These are phyloP conservation scores for Sisymbrium altissimum DNA, from an alignment of 345 rosid genomes.

Conservation along the genomic window DNA sequence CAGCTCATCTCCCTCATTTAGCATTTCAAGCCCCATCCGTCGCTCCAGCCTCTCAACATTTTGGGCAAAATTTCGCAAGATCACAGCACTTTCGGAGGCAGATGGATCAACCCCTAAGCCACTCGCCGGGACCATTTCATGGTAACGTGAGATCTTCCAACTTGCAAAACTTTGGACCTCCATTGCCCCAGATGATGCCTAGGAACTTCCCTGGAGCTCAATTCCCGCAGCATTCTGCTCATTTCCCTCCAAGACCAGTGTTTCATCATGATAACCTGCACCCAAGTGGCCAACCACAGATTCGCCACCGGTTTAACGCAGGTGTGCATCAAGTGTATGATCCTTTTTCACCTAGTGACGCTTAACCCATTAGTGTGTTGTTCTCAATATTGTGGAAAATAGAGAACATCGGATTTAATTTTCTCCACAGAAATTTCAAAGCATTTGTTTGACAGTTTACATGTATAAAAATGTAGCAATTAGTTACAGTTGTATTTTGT, in stretches of 20 bases:
- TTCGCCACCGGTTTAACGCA: constrained; percentile 38
- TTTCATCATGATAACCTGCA: constrained; percentile 39
- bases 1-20: constrained; percentile 36
- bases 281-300: constrained; percentile 35
- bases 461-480: neutral
- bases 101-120: constrained; percentile 40
- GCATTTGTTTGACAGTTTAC: neutral
- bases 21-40: constrained; percentile 38
- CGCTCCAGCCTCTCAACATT: constrained; percentile 44
- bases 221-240: constrained; percentile 37
- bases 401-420: neutral
- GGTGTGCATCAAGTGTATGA: constrained; percentile 69
- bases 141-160: constrained; percentile 41
- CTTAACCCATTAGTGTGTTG: neutral
- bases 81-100: constrained; percentile 44
- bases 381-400: neutral
- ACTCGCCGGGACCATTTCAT: constrained; percentile 28
- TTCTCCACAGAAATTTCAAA: neutral
- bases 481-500: neutral
- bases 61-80: constrained; percentile 43
- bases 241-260: constrained; percentile 54
- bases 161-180: constrained; percentile 42
- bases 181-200: constrained; percentile 41
- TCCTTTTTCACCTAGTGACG: constrained; percentile 76
- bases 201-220: constrained; percentile 46